These are phyloP conservation scores for Dothideomycetes sp. DNA, from an alignment of 2,329 filamentous ascomycete genomes.

Conservation along the genomic window DNA sequence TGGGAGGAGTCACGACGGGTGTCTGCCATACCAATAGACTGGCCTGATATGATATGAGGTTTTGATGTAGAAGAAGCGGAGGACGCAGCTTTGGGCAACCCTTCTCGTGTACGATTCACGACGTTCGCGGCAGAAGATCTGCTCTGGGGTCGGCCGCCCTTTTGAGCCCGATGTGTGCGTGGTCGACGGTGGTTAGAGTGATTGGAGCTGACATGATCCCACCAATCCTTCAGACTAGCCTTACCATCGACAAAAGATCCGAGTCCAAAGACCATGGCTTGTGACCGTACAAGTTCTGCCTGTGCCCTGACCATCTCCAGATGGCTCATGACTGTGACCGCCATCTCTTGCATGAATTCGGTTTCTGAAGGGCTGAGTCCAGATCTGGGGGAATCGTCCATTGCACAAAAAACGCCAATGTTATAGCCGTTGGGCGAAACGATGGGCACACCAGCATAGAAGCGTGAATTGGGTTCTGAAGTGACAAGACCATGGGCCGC, in stretches of 20 bases:
- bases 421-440: conserved; percentile 24
- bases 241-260: conserved; percentile 19
- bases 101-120: too few species aligned
- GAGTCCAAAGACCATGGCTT: conserved; percentile 18
- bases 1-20: too few species aligned
- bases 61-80: too few species aligned
- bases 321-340: conserved; percentile 23
- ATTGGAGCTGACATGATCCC: neutral
- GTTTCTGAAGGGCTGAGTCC: conserved; percentile 17
- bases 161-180: too few species aligned
- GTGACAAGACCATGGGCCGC: conserved; percentile 24
- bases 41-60: too few species aligned
- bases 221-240: conserved; percentile 10
- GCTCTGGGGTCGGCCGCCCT: too few species aligned
- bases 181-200: neutral
- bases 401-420: conserved; percentile 26
- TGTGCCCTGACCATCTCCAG: conserved; percentile 27
- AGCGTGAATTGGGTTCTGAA: conserved; percentile 20
- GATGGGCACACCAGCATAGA: conserved; percentile 28
- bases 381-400: conserved; percentile 23
- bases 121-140: too few species aligned
- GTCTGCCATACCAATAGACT: too few species aligned
- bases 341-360: conserved; percentile 24
- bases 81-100: too few species aligned
- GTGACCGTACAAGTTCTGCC: conserved; percentile 21